These are phyloP conservation scores for Borovskyia barvae DNA, from an alignment of 208 protist species.

Conservation along the genomic window DNA sequence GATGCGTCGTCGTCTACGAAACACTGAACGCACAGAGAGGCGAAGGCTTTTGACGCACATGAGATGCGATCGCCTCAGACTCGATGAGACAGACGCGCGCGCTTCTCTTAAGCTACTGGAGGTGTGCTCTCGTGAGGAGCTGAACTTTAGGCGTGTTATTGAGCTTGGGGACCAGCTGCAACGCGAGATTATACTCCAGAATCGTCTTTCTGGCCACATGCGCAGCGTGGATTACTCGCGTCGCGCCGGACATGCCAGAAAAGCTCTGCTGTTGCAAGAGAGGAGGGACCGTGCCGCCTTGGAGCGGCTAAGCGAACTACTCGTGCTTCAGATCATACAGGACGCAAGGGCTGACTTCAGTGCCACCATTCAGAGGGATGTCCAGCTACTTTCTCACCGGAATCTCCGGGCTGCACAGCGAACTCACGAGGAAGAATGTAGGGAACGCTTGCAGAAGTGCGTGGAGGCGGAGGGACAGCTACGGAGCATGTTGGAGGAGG, in stretches of 20 bases:
- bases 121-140: constrained; percentile 21
- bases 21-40: not conserved
- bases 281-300: constrained; percentile 6
- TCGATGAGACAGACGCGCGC: constrained; percentile 10
- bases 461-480: constrained; percentile 38
- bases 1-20: constrained; percentile 15
- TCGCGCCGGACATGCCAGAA: constrained; percentile 3
- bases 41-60: too few relatives aligned
- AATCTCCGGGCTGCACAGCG: constrained; percentile 4
- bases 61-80: constrained; percentile 4
- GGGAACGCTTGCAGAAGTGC: constrained; percentile 6
- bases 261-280: constrained; percentile 15
- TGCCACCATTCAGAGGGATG: constrained; percentile 17
- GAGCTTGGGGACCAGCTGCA: constrained; percentile 44
- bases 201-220: constrained; percentile 10
- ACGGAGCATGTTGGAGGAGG: constrained; percentile 42
- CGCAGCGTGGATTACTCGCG: constrained; percentile 13
- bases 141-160: constrained; percentile 38
- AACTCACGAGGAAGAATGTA: constrained; percentile 1
- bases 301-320: constrained; percentile 16
- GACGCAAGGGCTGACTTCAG: constrained; percentile 12
- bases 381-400: constrained; percentile 8
- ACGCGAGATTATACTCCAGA: constrained; percentile 15
- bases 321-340: constrained; percentile 15
- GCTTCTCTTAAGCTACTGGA: constrained; percentile 8